Conservation (phyloP, 2,329 filamentous ascomycete genomes). For the Torrubiella hemipterigena region DNA sequence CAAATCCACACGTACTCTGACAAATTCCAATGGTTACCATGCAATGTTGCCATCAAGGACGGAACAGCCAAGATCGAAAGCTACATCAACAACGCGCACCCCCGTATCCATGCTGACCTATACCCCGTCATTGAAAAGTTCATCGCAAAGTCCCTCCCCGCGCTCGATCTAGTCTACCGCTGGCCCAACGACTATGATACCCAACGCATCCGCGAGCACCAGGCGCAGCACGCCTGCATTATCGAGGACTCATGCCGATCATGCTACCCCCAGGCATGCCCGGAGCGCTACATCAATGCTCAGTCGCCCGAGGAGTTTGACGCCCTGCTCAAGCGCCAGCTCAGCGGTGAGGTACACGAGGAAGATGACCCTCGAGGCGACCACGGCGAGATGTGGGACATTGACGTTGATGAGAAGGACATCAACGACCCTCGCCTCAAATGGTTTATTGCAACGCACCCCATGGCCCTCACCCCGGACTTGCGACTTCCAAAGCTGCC, state of each 20-base stretch:
- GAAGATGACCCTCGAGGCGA: neutral
- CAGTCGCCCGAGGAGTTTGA: neutral
- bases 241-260: neutral
- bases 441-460: neutral
- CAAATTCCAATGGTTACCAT: slow-evolving; percentile 35
- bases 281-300: neutral
- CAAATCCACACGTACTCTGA: slow-evolving; percentile 10
- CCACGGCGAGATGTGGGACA: neutral
- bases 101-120: slow-evolving; percentile 20
- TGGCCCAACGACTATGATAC: slow-evolving; percentile 16
- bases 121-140: slow-evolving; percentile 29
- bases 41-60: slow-evolving; percentile 29
- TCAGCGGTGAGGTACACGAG: neutral
- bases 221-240: neutral
- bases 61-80: slow-evolving; percentile 27
- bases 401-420: neutral
- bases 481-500: slow-evolving; percentile 12
- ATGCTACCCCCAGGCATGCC: neutral
- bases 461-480: neutral
- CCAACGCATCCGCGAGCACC: slow-evolving; percentile 14
- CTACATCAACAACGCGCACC: slow-evolving; percentile 44
- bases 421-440: neutral
- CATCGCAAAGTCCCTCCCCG: slow-evolving; percentile 26
- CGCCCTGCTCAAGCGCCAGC: too few relatives aligned
- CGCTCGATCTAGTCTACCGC: slow-evolving; percentile 28